A percentile compares a stretch with the other conserved stretches of the same genome.
Evolutionary conservation across 2,329 filamentous ascomycete genomes (phyloP).

Genomic region (Sarocladium brachiariae): DNA sequence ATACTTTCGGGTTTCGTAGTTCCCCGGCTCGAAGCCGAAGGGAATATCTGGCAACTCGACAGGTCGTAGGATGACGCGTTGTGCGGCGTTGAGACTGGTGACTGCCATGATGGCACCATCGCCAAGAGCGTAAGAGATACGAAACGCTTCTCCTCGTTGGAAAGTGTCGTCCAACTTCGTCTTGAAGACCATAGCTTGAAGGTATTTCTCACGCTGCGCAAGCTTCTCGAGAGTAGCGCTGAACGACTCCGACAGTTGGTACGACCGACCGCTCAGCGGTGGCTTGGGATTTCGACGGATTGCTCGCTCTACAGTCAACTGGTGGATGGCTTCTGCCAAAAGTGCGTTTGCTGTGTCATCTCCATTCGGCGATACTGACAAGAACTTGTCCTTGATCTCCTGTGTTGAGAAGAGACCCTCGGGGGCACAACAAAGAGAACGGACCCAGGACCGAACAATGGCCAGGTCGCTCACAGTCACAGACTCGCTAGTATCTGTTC

Average conservation of each 20-base stretch:
- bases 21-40: constrained; percentile 63
- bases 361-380: constrained; percentile 36
- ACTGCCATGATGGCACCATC: constrained; percentile 63
- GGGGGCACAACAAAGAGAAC: constrained; percentile 50
- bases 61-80: constrained; percentile 47
- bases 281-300: constrained; percentile 55
- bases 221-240: constrained; percentile 49
- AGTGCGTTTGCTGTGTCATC: constrained; percentile 31
- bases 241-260: constrained; percentile 55
- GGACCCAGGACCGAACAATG: constrained; percentile 52
- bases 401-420: constrained; percentile 40
- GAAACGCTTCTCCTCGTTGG: constrained; percentile 30
- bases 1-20: constrained; percentile 64
- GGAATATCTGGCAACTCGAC: constrained; percentile 54
- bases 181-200: constrained; percentile 55
- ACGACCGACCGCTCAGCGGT: constrained; percentile 52
- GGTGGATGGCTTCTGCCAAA: constrained; percentile 40
- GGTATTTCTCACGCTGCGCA: constrained; percentile 46
- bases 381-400: constrained; percentile 43
- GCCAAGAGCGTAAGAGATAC: constrained; percentile 49
- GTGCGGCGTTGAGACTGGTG: constrained; percentile 56
- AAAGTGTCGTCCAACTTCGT: constrained; percentile 51
- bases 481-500: neutral
- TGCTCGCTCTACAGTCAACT: constrained; percentile 44
- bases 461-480: constrained; percentile 21